Conservation (phyloP, 495 filamentous ascomycete genomes). For the Lindgomyces ingoldianus region DNA sequence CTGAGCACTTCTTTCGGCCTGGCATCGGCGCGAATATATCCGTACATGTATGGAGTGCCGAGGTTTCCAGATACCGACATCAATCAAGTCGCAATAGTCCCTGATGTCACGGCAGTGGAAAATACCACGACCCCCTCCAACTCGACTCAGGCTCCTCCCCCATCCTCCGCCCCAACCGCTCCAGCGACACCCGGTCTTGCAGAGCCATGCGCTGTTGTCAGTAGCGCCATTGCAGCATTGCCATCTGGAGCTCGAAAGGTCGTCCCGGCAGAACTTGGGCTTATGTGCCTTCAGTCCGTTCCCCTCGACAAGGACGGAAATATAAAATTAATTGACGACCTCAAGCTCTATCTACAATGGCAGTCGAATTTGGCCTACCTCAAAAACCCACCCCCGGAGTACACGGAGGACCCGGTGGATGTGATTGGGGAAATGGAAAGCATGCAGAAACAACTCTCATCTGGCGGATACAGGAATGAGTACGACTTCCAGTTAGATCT, state of each 20-base stretch:
- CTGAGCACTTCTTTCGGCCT: neutral
- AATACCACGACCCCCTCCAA: constrained; percentile 27
- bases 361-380: constrained; percentile 48
- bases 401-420: constrained; percentile 51
- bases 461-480: constrained; percentile 49
- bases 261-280: constrained; percentile 47
- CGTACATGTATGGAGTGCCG: constrained; percentile 24
- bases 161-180: neutral
- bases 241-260: constrained; percentile 34
- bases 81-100: neutral
- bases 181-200: constrained; percentile 18
- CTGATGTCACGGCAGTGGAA: constrained; percentile 23
- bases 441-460: constrained; percentile 44
- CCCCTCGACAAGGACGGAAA: constrained; percentile 49
- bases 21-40: constrained; percentile 6
- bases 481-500: constrained; percentile 50
- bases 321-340: constrained; percentile 47
- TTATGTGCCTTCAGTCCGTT: constrained; percentile 52
- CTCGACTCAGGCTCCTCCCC: neutral
- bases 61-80: constrained; percentile 6
- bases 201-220: constrained; percentile 24
- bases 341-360: constrained; percentile 52
- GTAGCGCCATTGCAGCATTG: constrained; percentile 13
- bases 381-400: constrained; percentile 49
- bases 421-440: constrained; percentile 47